Evolutionary conservation across 2,329 filamentous ascomycete species (phyloP).

Genomic region (Trichoderma gracile): DNA sequence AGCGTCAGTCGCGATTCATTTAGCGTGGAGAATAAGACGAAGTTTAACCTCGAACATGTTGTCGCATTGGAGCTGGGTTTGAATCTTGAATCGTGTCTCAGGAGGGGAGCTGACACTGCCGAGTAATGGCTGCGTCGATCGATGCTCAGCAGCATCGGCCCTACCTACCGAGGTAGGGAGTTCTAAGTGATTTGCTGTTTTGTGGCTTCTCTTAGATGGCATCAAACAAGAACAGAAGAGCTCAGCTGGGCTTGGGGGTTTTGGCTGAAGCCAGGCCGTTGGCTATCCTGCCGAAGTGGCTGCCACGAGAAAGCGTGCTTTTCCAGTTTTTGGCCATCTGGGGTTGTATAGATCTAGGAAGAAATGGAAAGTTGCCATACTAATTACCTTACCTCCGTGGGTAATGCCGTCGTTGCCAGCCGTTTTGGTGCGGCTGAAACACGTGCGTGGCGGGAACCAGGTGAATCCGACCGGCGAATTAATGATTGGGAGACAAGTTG

Average conservation of each 20-base stretch:
- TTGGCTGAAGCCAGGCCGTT: too few species aligned
- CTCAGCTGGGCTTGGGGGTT: background rate
- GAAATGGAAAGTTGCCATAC: too few species aligned
- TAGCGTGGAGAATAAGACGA: constrained; percentile 14
- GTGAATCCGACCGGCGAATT: constrained; percentile 17
- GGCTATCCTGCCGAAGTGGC: constrained; percentile 3
- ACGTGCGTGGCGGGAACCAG: constrained; percentile 17
- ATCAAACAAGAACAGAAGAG: background rate
- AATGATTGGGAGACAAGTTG: background rate
- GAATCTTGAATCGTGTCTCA: background rate
- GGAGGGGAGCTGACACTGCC: background rate
- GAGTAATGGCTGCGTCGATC: background rate
- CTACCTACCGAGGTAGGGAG: too few species aligned
- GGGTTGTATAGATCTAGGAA: constrained; percentile 4
- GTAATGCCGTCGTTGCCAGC: background rate
- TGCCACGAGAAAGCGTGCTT: constrained; percentile 18
- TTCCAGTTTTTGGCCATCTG: background rate
- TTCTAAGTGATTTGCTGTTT: background rate
- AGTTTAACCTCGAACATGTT: constrained; percentile 6
- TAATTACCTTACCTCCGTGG: too few species aligned
- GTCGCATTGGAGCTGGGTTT: background rate
- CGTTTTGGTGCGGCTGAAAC: background rate
- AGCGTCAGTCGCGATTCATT: constrained; percentile 12
- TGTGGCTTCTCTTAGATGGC: constrained; percentile 11
- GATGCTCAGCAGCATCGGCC: too few species aligned